Conservation (phyloP, 345 rosid genomes). For the Mallotus nudiflorus region DNA sequence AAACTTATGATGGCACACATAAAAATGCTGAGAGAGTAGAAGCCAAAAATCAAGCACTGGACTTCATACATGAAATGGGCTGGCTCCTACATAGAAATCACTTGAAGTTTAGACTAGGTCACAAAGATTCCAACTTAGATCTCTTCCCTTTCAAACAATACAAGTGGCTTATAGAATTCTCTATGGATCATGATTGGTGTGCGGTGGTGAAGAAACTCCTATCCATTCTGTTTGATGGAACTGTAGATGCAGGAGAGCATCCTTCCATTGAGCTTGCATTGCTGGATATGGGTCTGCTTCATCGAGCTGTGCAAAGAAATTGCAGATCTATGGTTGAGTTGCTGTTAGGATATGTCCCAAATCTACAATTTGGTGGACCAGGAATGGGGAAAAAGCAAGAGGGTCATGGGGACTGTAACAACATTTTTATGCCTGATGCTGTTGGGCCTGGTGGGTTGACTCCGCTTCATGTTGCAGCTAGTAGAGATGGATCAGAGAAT, state of each 20-base stretch:
- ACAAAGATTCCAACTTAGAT: constrained; percentile 58
- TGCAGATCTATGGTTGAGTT: constrained; percentile 70
- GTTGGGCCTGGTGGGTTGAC: constrained; percentile 88
- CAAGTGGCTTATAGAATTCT: constrained; percentile 88
- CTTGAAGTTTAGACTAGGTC: constrained; percentile 50
- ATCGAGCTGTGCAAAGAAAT: constrained; percentile 91
- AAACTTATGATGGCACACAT: constrained; percentile 33
- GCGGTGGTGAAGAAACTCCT: constrained; percentile 85
- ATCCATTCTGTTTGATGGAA: constrained; percentile 66
- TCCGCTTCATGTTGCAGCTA: constrained; percentile 95
- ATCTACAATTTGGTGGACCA: constrained; percentile 8
- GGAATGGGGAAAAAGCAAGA: constrained; percentile 24
- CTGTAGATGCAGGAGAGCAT: constrained; percentile 57
- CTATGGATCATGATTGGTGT: constrained; percentile 94
- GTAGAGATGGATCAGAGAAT: constrained; percentile 86
- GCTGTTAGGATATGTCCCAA: constrained; percentile 66
- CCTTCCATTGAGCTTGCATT: constrained; percentile 51
- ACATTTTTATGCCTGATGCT: constrained; percentile 78
- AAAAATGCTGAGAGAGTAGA: constrained; percentile 30
- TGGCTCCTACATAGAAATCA: constrained; percentile 93
- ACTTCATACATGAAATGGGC: constrained; percentile 92
- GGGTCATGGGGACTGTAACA: constrained; percentile 20
- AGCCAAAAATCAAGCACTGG: constrained; percentile 65
- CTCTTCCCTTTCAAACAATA: constrained; percentile 66
- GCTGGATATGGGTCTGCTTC: constrained; percentile 77